A percentile compares a stretch with the other conserved stretches of the same genome.
Evolutionary conservation across 371 early-diverging fungal species (phyloP).

Genomic region (Batkoa obscura): DNA sequence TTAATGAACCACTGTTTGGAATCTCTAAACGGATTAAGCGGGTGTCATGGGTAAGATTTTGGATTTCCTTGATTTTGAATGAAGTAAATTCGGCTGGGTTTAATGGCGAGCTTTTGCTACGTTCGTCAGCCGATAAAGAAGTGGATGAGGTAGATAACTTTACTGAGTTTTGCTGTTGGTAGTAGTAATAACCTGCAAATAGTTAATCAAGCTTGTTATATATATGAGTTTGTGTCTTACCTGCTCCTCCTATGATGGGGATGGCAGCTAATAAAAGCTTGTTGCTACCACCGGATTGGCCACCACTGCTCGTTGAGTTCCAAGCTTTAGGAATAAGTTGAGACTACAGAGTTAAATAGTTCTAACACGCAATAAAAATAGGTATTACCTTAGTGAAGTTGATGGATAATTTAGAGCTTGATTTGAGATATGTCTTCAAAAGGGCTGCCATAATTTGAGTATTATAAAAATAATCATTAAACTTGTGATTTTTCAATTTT

Average conservation of each 20-base stretch:
- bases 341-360: too few species aligned
- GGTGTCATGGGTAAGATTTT: slow-evolving; percentile 57
- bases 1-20: slow-evolving; percentile 38
- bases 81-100: slow-evolving; percentile 39
- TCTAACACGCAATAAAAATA: too few species aligned
- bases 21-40: slow-evolving; percentile 59
- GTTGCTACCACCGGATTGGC: neutral
- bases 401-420: too few species aligned
- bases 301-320: neutral
- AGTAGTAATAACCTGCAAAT: slow-evolving; percentile 1
- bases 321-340: too few species aligned
- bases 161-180: neutral
- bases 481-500: too few species aligned
- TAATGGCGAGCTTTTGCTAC: too few species aligned
- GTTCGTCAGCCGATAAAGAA: neutral
- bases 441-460: too few species aligned
- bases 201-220: neutral
- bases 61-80: slow-evolving; percentile 41
- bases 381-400: too few species aligned
- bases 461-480: too few species aligned
- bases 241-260: neutral
- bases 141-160: neutral
- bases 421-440: too few species aligned
- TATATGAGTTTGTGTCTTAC: too few species aligned
- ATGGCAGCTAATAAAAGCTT: neutral